Conservation (phyloP, 495 filamentous ascomycete species). For the Thermochaetoides thermophila region DNA sequence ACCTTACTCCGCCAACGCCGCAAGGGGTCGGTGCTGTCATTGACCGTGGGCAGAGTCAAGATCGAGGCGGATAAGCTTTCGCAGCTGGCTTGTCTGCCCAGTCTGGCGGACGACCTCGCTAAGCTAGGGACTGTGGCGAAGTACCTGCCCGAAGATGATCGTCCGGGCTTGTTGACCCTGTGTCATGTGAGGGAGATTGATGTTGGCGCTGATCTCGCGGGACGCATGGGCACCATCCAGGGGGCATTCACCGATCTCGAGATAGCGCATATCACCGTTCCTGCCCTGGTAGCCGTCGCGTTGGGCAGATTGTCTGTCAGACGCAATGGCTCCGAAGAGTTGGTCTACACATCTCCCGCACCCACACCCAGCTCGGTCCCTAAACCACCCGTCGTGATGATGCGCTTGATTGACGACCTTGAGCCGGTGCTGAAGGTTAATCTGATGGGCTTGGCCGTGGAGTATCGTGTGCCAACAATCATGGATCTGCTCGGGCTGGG, state of each 20-base stretch:
- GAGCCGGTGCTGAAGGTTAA: constrained; percentile 83
- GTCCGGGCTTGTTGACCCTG: constrained; percentile 74
- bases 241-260: constrained; percentile 45
- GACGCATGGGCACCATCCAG: constrained; percentile 49
- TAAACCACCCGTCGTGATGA: constrained; percentile 38
- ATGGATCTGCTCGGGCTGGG: constrained; percentile 60
- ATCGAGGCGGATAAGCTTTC: constrained; percentile 41
- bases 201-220: constrained; percentile 40
- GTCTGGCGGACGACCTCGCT: constrained; percentile 60
- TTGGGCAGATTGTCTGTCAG: constrained; percentile 41
- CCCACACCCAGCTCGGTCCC: constrained; percentile 21
- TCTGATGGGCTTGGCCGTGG: constrained; percentile 60
- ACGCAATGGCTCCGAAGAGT: constrained; percentile 54
- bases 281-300: constrained; percentile 62
- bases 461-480: constrained; percentile 72
- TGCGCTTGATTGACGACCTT: constrained; percentile 83
- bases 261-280: constrained; percentile 70
- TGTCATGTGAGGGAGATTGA: constrained; percentile 48
- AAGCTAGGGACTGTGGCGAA: constrained; percentile 78
- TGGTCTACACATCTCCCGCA: constrained; percentile 32
- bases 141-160: constrained; percentile 89
- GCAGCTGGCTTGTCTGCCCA: constrained; percentile 47
- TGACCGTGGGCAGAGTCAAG: constrained; percentile 47
- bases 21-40: constrained; percentile 72
- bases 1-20: constrained; percentile 78